These are phyloP conservation scores for Alternaria sp. DNA, from an alignment of 2,329 filamentous ascomycete genomes.

Conservation along the genomic window DNA sequence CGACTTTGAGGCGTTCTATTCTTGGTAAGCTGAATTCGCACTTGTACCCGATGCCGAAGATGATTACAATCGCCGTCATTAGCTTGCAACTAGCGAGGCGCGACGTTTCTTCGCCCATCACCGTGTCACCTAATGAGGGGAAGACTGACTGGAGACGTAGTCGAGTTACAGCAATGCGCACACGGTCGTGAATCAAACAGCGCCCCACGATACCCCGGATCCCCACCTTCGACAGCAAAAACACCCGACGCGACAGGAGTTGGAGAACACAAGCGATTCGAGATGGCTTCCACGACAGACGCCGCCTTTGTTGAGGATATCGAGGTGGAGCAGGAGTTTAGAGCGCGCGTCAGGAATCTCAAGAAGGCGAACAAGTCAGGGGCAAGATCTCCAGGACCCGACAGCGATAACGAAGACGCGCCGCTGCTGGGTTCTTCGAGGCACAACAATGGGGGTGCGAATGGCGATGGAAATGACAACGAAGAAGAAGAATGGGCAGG, in stretches of 20 bases:
- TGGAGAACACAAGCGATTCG: not conserved
- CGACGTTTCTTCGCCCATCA: not conserved
- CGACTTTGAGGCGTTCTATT: constrained; percentile 20
- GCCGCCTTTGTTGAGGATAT: constrained; percentile 40
- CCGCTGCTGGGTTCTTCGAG: constrained; percentile 35
- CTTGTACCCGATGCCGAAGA: constrained; percentile 19
- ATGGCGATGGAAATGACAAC: constrained; percentile 14
- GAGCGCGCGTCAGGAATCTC: constrained; percentile 20
- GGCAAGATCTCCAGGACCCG: constrained; percentile 19
- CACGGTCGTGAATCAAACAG: constrained; percentile 15
- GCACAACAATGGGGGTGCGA: constrained; percentile 21
- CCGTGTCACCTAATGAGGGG: constrained; percentile 7
- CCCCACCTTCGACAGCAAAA: constrained; percentile 3
- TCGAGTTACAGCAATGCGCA: constrained; percentile 28
- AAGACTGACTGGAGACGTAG: constrained; percentile 14
- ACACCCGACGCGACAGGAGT: not conserved
- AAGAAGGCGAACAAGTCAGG: constrained; percentile 27
- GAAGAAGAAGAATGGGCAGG: constrained; percentile 42
- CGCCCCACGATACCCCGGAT: constrained; percentile 12
- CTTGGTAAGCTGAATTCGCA: constrained; percentile 33
- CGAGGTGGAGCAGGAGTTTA: constrained; percentile 39
- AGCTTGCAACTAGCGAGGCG: constrained; percentile 1
- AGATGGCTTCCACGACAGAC: constrained; percentile 38
- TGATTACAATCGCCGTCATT: constrained; percentile 12
- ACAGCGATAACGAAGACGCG: constrained; percentile 36